Conservation (phyloP, 495 filamentous ascomycete genomes). For the Hyphodiscus hymeniophilus region DNA sequence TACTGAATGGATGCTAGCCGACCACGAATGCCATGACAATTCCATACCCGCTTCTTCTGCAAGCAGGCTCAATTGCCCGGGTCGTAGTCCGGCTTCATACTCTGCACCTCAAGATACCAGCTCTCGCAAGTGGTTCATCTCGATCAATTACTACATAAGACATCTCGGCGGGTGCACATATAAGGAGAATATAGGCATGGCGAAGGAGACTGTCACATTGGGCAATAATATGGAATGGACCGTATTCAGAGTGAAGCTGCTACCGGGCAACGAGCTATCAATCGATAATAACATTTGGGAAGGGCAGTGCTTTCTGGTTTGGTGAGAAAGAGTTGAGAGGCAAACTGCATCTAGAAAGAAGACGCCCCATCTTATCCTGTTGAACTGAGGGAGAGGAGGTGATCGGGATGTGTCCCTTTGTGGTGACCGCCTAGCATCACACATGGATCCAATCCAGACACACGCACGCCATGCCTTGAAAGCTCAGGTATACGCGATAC, state of each 20-base stretch:
- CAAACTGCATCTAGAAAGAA: conserved; percentile 13
- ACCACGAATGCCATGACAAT: conserved; percentile 13
- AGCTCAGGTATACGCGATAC: no score
- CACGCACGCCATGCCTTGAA: conserved; percentile 4
- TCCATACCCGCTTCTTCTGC: conserved; percentile 16
- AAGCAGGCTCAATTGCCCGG: conserved; percentile 5
- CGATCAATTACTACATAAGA: conserved; percentile 12
- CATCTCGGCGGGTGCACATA: conserved; percentile 14
- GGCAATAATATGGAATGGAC: conserved; percentile 17
- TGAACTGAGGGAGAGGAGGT: conserved; percentile 10
- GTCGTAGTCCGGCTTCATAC: conserved; percentile 17
- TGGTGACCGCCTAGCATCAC: conserved; percentile 5
- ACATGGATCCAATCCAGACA: no score
- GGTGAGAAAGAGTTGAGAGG: conserved; percentile 13
- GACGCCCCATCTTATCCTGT: conserved; percentile 9
- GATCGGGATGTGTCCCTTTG: conserved; percentile 4
- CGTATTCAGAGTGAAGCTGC: conserved; percentile 13
- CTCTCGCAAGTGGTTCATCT: conserved; percentile 11
- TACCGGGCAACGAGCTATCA: conserved; percentile 2
- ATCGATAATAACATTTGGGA: conserved; percentile 10
- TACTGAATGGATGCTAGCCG: conserved; percentile 9
- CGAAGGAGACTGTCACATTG: conserved; percentile 13
- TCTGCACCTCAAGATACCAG: conserved; percentile 12
- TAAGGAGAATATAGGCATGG: conserved; percentile 10
- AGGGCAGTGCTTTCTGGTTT: conserved; percentile 8